Evolutionary conservation across 768 basidiomycete species (phyloP).

Genomic region (Hypsizygus marmoreus): DNA sequence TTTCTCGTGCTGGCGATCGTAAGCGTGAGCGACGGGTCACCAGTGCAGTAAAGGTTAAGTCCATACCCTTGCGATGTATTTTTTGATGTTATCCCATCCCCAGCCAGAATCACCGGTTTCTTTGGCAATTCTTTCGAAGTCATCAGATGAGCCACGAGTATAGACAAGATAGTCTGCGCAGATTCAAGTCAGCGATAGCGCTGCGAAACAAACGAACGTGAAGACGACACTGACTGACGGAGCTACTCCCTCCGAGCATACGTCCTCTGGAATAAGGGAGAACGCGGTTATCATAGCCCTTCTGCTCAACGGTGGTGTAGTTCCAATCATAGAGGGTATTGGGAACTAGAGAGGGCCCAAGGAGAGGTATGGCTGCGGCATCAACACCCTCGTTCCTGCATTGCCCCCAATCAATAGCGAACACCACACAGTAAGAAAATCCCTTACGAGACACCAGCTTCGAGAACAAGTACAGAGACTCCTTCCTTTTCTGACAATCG

Average conservation of each 20-base stretch:
- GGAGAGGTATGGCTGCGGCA: constrained; percentile 17
- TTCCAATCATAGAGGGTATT: constrained; percentile 34
- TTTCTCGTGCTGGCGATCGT: constrained; percentile 28
- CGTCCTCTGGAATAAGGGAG: constrained; percentile 35
- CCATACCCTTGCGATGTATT: constrained; percentile 26
- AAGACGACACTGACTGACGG: constrained; percentile 26
- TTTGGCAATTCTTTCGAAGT: constrained; percentile 35
- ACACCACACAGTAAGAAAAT: not conserved
- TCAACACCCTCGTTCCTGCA: constrained; percentile 18
- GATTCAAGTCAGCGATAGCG: not conserved
- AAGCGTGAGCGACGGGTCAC: not conserved
- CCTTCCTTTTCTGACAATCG: constrained; percentile 17
- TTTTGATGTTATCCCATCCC: constrained; percentile 35
- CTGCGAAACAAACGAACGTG: not conserved
- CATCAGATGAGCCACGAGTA: constrained; percentile 35
- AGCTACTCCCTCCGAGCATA: constrained; percentile 34
- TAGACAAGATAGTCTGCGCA: constrained; percentile 35
- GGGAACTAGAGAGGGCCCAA: constrained; percentile 13
- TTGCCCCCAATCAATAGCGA: not conserved
- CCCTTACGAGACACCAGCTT: constrained; percentile 17
- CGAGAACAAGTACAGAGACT: constrained; percentile 23
- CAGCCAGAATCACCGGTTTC: constrained; percentile 37
- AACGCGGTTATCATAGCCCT: constrained; percentile 30
- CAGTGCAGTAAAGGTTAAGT: constrained; percentile 25
- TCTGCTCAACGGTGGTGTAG: constrained; percentile 32